phyloP scores from a whole-genome alignment of 805 yeast species.

The Saturnispora mendoncae region DNA sequence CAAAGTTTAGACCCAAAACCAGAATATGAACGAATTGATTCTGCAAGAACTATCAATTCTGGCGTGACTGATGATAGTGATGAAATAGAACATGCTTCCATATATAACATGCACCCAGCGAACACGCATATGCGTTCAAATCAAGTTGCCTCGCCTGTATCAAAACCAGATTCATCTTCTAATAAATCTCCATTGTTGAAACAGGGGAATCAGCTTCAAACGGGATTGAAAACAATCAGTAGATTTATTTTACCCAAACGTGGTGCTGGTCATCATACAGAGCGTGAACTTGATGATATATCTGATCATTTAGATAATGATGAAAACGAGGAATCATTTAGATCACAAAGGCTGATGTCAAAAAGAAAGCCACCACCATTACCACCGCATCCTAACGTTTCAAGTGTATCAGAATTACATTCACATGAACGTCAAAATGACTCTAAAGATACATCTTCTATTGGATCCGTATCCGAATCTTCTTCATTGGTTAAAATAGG shows the following conservation, averaged over 20 bases:
- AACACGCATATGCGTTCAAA: no score
- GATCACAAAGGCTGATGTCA: slow-evolving; percentile 5
- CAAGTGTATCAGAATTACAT: background rate
- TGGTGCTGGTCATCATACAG: background rate
- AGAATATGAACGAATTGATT: background rate
- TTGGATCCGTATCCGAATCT: no score
- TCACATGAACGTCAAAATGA: no score
- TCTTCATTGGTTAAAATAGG: background rate
- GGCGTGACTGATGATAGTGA: slow-evolving; percentile 1
- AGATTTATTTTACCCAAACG: slow-evolving; percentile 5
- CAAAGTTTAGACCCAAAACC: background rate
- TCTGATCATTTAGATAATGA: background rate
- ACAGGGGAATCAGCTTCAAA: slow-evolving; percentile 2
- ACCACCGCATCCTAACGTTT: background rate
- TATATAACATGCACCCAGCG: no score
- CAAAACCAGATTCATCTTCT: background rate
- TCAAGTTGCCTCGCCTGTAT: background rate
- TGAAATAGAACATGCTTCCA: background rate
- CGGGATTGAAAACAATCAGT: slow-evolving; percentile 6
- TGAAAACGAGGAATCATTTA: background rate
- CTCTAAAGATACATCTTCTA: background rate
- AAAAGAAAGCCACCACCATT: slow-evolving; percentile 5
- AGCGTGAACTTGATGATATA: background rate
- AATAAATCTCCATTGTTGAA: background rate
- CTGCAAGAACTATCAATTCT: slow-evolving; percentile 4